These are phyloP conservation scores for Talaromyces rugulosus DNA, from an alignment of 2,329 filamentous ascomycete genomes.

Conservation along the genomic window DNA sequence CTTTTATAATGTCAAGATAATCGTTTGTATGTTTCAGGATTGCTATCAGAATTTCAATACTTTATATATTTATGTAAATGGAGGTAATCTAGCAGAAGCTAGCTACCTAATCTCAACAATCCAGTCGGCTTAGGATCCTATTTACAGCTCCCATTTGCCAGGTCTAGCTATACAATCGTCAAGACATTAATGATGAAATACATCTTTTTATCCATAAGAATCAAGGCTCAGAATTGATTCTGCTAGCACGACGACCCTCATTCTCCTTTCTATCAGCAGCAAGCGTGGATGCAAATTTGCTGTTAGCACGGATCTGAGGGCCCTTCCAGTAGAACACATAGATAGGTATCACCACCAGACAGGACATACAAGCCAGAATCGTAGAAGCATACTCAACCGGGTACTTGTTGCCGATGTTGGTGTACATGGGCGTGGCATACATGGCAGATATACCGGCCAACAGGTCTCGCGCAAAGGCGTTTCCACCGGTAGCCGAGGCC, in stretches of 20 bases:
- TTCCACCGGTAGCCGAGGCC: slow-evolving; percentile 70
- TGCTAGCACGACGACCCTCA: slow-evolving; percentile 15
- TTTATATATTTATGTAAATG: neutral
- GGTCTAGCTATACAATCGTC: neutral
- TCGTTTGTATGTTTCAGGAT: neutral
- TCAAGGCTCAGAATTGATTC: too few species aligned
- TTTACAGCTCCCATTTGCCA: neutral
- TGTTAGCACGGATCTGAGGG: slow-evolving; percentile 47
- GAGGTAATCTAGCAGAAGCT: neutral
- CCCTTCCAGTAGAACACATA: slow-evolving; percentile 57
- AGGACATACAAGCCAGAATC: slow-evolving; percentile 48
- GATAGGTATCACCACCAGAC: slow-evolving; percentile 51
- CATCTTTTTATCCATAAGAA: too few species aligned
- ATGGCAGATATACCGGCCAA: slow-evolving; percentile 68
- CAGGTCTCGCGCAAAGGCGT: slow-evolving; percentile 70
- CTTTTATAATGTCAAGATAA: neutral
- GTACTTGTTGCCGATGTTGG: slow-evolving; percentile 39
- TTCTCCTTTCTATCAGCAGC: slow-evolving; percentile 20
- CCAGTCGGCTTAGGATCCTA: neutral
- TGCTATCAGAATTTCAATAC: neutral
- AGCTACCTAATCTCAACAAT: too few species aligned
- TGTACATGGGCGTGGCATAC: slow-evolving; percentile 62
- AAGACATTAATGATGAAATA: too few species aligned
- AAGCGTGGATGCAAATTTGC: slow-evolving; percentile 48
- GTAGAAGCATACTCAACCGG: slow-evolving; percentile 53